A percentile compares a stretch with the other conserved stretches of the same genome.
Conservation (phyloP, 345 rosid genomes). For the Stellera chamaejasme region DNA sequence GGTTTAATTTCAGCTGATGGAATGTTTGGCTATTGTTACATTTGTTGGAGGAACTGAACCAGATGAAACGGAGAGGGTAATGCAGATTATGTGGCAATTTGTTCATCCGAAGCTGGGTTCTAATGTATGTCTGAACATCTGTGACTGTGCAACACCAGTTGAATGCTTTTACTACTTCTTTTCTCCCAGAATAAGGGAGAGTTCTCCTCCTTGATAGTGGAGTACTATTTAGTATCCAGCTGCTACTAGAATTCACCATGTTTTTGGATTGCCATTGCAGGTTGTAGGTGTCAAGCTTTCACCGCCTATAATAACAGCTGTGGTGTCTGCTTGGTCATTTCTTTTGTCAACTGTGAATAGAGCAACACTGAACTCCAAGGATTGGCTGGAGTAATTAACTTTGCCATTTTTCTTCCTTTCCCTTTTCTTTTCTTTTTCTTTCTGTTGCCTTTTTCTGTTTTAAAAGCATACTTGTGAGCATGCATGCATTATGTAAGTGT, state of each 20-base stretch:
- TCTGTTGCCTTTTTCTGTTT: not conserved
- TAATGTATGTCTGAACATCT: constrained; percentile 43
- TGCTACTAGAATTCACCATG: no score
- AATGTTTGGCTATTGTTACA: constrained; percentile 76
- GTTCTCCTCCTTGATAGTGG: no score
- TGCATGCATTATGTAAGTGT: not conserved
- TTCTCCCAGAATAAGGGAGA: not conserved
- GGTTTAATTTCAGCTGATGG: constrained; percentile 42
- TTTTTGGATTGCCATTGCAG: constrained; percentile 20
- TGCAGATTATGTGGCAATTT: constrained; percentile 89
- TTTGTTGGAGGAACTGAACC: constrained; percentile 70
- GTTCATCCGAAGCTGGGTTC: constrained; percentile 80
- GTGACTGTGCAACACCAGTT: not conserved
- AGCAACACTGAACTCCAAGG: constrained; percentile 46
- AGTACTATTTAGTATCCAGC: no score
- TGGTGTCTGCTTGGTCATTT: constrained; percentile 92
- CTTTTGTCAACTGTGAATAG: constrained; percentile 62
- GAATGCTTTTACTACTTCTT: not conserved
- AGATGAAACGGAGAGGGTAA: constrained; percentile 67
- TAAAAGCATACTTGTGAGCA: no score
- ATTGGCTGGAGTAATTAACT: constrained; percentile 61
- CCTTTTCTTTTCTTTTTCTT: not conserved
- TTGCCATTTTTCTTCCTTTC: not conserved
- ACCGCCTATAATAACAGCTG: constrained; percentile 47
- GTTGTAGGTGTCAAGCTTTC: constrained; percentile 63